Conservation (phyloP, 306 rosid species). For the Malus asiatica region DNA sequence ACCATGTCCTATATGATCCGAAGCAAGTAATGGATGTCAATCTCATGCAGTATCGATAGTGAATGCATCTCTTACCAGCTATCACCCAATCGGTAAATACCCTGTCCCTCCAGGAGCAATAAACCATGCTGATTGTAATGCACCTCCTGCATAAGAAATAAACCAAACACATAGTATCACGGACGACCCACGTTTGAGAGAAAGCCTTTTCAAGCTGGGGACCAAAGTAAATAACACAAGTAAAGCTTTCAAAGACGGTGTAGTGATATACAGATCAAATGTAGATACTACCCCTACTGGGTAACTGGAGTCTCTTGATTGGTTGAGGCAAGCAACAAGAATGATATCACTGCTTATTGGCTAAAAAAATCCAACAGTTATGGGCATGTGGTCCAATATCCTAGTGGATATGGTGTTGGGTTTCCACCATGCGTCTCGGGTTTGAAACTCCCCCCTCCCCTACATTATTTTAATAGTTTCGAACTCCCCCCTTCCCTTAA, state of each 20-base stretch:
- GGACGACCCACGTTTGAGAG: background rate
- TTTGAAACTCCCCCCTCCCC: no score
- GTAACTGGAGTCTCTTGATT: background rate
- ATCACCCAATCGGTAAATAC: constrained; percentile 88
- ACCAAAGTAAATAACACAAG: background rate
- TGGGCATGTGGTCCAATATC: no score
- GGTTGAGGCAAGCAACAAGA: background rate
- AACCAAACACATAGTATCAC: background rate
- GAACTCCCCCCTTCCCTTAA: no score
- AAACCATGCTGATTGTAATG: constrained; percentile 97
- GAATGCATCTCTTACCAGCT: constrained; percentile 55
- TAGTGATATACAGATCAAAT: background rate
- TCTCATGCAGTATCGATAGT: background rate
- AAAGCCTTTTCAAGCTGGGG: constrained; percentile 4
- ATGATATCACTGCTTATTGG: background rate
- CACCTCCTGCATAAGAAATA: constrained; percentile 61
- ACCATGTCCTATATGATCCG: background rate
- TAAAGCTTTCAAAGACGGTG: background rate
- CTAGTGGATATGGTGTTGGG: no score
- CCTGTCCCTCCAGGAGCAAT: constrained; percentile 88
- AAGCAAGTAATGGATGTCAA: background rate
- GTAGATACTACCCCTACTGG: background rate
- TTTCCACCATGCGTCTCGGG: no score
- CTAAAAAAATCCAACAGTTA: background rate
- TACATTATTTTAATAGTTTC: no score